phyloP scores from a whole-genome alignment of 2,329 filamentous ascomycete genomes.

The Ceratocystiopsis minuta region DNA sequence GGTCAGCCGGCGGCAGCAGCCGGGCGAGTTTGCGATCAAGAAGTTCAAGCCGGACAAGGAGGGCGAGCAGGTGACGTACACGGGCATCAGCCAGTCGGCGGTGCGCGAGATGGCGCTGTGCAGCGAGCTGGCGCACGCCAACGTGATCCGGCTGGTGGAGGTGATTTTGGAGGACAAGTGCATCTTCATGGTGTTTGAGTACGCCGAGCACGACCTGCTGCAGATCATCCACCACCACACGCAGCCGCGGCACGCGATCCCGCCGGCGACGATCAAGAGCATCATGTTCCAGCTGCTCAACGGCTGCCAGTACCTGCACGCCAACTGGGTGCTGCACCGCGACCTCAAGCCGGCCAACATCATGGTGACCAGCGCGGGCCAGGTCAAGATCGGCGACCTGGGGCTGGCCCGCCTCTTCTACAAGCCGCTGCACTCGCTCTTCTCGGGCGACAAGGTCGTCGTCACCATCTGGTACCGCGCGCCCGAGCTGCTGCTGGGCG shows the following conservation, averaged over 20 bases:
- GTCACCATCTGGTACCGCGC: constrained; percentile 99
- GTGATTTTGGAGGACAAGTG: constrained; percentile 97
- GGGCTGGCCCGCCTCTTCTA: constrained; percentile 84
- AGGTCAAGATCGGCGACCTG: constrained; percentile 88
- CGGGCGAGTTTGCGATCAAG: constrained; percentile 91
- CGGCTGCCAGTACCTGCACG: constrained; percentile 84
- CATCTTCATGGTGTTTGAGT: constrained; percentile 99
- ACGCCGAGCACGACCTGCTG: constrained; percentile 88
- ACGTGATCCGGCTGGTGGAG: constrained; percentile 80
- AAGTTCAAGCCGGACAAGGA: constrained; percentile 99
- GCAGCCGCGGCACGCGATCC: constrained; percentile 71
- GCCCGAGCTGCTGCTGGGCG: constrained; percentile 79
- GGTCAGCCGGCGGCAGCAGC: constrained; percentile 50
- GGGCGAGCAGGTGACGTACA: constrained; percentile 85
- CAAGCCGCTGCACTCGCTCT: constrained; percentile 82
- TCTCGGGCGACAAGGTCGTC: constrained; percentile 90
- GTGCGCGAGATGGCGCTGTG: constrained; percentile 96
- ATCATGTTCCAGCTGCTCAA: constrained; percentile 94
- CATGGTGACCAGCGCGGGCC: constrained; percentile 81
- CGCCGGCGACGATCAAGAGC: constrained; percentile 72
- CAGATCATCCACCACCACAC: constrained; percentile 98
- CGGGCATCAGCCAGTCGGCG: constrained; percentile 91
- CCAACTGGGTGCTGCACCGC: constrained; percentile 91
- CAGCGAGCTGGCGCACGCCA: constrained; percentile 73
- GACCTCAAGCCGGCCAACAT: constrained; percentile 98